phyloP scores from a whole-genome alignment of 129 eudicot species.

The Artemisia argyi region DNA sequence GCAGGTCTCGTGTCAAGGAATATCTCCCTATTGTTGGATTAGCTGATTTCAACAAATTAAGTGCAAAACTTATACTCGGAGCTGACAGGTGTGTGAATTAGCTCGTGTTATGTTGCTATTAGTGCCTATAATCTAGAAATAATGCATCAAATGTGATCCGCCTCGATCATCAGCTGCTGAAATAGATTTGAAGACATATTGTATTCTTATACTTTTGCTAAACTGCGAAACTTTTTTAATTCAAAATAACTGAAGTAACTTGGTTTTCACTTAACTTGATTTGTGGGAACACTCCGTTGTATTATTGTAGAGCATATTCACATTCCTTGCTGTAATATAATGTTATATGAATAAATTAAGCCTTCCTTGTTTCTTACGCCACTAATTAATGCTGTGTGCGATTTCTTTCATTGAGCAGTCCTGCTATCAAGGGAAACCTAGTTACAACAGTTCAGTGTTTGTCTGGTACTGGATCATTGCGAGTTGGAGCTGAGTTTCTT shows the following conservation, averaged over 20 bases:
- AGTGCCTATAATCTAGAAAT: neutral
- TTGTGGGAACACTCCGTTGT: too few relatives aligned
- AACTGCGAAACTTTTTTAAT: too few relatives aligned
- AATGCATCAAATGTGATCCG: neutral
- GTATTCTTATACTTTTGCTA: too few relatives aligned
- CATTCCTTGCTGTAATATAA: neutral
- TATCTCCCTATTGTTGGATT: constrained; percentile 97
- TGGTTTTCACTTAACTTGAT: too few relatives aligned
- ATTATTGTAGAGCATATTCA: too few relatives aligned
- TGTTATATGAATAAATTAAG: constrained; percentile 3
- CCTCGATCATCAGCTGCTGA: neutral
- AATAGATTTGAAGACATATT: neutral
- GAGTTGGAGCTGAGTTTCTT: constrained; percentile 94
- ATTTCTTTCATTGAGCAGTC: constrained; percentile 47
- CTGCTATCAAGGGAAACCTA: constrained; percentile 78
- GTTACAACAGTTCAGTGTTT: constrained; percentile 93
- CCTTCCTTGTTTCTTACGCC: neutral
- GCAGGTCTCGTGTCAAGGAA: constrained; percentile 90
- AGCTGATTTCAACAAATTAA: constrained; percentile 93
- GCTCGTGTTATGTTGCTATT: neutral
- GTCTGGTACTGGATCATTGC: constrained; percentile 94
- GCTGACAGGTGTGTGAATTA: constrained; percentile 64
- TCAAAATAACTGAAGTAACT: too few relatives aligned
- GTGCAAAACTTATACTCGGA: constrained; percentile 95
- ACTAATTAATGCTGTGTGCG: neutral